Evolutionary conservation across 2,329 filamentous ascomycete species (phyloP).

Genomic region (Polychaeton citri): DNA sequence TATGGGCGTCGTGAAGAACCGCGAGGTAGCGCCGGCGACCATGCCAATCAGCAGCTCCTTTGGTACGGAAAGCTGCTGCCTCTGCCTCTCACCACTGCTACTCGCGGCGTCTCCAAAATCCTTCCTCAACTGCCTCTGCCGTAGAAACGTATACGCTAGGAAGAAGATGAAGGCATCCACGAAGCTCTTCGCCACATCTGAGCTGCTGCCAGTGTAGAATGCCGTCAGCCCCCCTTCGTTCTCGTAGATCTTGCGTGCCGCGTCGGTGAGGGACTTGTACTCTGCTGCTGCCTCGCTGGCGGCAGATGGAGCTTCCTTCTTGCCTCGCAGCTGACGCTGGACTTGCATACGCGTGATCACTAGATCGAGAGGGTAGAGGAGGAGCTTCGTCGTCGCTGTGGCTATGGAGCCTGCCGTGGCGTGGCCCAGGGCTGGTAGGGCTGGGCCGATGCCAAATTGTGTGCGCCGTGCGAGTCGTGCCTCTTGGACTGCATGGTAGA

Average conservation of each 20-base stretch:
- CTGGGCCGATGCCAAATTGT: constrained; percentile 20
- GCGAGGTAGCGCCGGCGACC: constrained; percentile 59
- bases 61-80: constrained; percentile 41
- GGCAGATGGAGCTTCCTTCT: constrained; percentile 18
- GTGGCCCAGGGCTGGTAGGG: constrained; percentile 64
- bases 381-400: constrained; percentile 63
- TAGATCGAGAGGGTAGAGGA: constrained; percentile 70
- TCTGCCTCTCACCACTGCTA: too few relatives aligned
- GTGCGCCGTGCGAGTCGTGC: constrained; percentile 3
- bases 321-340: constrained; percentile 45
- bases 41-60: constrained; percentile 66
- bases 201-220: constrained; percentile 43
- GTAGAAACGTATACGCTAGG: constrained; percentile 56
- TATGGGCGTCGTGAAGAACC: constrained; percentile 65
- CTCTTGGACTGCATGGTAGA: constrained; percentile 17
- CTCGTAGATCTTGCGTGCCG: constrained; percentile 55
- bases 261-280: constrained; percentile 56
- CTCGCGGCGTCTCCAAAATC: constrained; percentile 20
- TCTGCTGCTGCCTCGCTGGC: constrained; percentile 26
- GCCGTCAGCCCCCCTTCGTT: constrained; percentile 56
- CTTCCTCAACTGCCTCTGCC: constrained; percentile 29
- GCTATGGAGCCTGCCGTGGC: constrained; percentile 68
- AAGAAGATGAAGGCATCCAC: constrained; percentile 78
- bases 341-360: constrained; percentile 73
- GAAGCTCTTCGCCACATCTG: constrained; percentile 33